These are phyloP conservation scores for Volvox carteri DNA, from an alignment of 163 green algal genomes.

Conservation along the genomic window DNA sequence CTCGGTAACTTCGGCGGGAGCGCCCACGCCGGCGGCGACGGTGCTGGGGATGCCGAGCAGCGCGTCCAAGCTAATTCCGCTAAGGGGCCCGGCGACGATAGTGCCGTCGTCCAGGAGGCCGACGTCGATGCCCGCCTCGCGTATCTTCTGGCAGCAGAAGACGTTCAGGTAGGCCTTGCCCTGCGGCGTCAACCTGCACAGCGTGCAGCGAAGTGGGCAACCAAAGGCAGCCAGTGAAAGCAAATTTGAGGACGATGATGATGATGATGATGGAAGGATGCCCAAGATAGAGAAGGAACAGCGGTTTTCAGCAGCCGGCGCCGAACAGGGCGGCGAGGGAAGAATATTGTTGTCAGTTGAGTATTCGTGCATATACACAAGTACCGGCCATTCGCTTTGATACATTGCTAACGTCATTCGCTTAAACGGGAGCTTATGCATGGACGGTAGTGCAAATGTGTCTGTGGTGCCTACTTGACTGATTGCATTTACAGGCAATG, in stretches of 20 bases:
- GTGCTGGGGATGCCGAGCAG: not conserved
- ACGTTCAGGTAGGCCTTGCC: not conserved
- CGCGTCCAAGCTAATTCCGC: not conserved
- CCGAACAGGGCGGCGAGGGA: no score
- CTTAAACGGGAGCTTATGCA: no score
- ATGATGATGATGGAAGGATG: not conserved
- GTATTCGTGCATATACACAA: no score
- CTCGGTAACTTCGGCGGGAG: not conserved
- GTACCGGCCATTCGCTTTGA: no score
- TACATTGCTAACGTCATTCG: no score
- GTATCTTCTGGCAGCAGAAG: conserved; percentile 13
- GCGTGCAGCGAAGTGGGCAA: not conserved
- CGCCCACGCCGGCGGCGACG: not conserved
- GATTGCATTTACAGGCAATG: no score
- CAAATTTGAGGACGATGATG: no score
- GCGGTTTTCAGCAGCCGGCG: no score
- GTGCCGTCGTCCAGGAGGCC: not conserved
- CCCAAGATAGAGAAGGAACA: not conserved
- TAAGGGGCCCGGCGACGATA: not conserved
- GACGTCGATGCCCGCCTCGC: not conserved
- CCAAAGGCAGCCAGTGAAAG: no score
- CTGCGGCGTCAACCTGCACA: not conserved
- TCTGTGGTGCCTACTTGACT: no score
- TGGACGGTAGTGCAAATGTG: no score
- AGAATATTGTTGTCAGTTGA: no score